Evolutionary conservation across 1,139 yeast species (phyloP).

Genomic region (Candida pseudoviswanathii): DNA sequence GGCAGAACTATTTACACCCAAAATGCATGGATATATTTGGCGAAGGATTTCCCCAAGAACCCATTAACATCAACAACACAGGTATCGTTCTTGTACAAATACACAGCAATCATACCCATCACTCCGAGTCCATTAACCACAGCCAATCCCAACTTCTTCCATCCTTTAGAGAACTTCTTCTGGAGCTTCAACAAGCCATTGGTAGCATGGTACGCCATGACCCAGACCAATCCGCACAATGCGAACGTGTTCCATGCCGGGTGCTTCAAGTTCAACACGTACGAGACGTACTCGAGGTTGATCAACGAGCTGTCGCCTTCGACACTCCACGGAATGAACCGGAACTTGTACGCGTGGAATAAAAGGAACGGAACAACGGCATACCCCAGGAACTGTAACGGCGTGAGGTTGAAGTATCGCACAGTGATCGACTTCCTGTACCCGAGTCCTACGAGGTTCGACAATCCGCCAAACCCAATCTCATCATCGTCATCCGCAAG

Average conservation of each 20-base stretch:
- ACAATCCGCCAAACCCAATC: conserved; percentile 62
- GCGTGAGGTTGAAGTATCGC: conserved; percentile 39
- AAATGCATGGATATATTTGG: conserved; percentile 23
- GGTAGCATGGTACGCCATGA: conserved; percentile 36
- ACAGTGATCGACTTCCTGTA: conserved; percentile 49
- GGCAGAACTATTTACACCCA: conserved; percentile 11
- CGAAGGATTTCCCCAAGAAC: conserved; percentile 31
- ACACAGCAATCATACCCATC: conserved; percentile 29
- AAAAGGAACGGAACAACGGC: conserved; percentile 46
- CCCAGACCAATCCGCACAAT: conserved; percentile 25
- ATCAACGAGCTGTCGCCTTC: conserved; percentile 71
- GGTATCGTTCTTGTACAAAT: conserved; percentile 22
- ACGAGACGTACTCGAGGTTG: conserved; percentile 54
- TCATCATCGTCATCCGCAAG: conserved; percentile 32
- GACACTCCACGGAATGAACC: conserved; percentile 50
- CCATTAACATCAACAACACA: conserved; percentile 23
- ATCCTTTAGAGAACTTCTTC: conserved; percentile 27
- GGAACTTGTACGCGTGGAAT: conserved; percentile 51
- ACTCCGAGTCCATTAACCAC: conserved; percentile 27
- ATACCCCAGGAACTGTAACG: conserved; percentile 64
- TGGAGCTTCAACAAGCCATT: conserved; percentile 38
- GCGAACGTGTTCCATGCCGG: conserved; percentile 23
- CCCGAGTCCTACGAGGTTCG: conserved; percentile 56
- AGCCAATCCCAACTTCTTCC: conserved; percentile 39
- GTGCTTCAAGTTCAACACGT: conserved; percentile 34